phyloP scores from a whole-genome alignment of 2,329 filamentous ascomycete species.

The Hymenoscyphus repandus region DNA sequence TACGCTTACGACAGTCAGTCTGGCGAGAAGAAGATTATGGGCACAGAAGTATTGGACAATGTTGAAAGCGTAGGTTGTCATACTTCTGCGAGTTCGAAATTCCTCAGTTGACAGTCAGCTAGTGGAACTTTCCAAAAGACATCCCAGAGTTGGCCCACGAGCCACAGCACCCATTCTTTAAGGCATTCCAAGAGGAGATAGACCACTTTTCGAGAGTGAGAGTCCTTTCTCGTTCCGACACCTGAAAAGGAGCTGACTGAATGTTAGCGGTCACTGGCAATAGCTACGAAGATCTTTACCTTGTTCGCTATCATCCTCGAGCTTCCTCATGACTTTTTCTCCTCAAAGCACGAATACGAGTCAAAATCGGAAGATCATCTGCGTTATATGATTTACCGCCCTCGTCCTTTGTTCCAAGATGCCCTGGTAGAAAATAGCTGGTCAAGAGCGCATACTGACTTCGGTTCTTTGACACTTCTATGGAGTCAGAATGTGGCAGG shows the following conservation, averaged over 20 bases:
- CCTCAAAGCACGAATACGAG: conserved; percentile 48
- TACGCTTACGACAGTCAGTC: not conserved
- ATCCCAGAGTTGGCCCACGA: conserved; percentile 35
- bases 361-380: conserved; percentile 50
- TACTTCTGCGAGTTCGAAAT: no score
- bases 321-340: conserved; percentile 50
- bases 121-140: conserved; percentile 51
- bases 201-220: conserved; percentile 7
- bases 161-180: conserved; percentile 34
- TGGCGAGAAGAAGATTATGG: conserved; percentile 16
- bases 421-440: conserved; percentile 38
- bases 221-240: no score
- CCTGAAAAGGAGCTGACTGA: not conserved
- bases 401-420: conserved; percentile 34
- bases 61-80: no score
- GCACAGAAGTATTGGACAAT: conserved; percentile 45
- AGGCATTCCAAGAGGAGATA: conserved; percentile 1
- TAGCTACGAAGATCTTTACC: conserved; percentile 50
- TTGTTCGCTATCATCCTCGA: conserved; percentile 53
- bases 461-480: conserved; percentile 50
- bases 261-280: conserved; percentile 28
- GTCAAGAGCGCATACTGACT: conserved; percentile 46
- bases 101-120: no score
- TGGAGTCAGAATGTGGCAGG: conserved; percentile 54
- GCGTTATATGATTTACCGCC: conserved; percentile 55